Evolutionary conservation across 2,329 filamentous ascomycete species (phyloP).

Genomic region (Penicillium hesseltinei): DNA sequence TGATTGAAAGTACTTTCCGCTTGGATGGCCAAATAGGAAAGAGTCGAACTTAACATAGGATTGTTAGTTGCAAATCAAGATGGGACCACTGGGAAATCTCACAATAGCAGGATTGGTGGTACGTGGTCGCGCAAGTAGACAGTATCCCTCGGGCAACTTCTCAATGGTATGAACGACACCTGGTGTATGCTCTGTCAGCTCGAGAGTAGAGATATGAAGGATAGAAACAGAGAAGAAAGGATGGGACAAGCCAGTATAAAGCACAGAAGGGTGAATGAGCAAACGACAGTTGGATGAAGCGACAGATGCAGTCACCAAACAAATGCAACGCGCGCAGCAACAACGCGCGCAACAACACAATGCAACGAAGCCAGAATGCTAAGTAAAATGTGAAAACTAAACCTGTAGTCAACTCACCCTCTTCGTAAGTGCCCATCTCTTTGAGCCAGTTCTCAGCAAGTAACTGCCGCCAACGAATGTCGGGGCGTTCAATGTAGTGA

Average conservation of each 20-base stretch:
- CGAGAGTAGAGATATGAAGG: background rate
- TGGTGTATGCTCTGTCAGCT: slow-evolving; percentile 17
- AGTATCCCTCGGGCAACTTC: slow-evolving; percentile 55
- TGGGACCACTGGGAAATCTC: slow-evolving; percentile 13
- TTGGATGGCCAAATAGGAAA: slow-evolving; percentile 59
- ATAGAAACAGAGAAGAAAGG: background rate
- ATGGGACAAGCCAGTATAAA: background rate
- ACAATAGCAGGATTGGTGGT: slow-evolving; percentile 35
- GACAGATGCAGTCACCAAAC: background rate
- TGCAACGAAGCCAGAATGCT: background rate
- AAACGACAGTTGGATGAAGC: background rate
- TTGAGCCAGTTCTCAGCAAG: slow-evolving; percentile 51
- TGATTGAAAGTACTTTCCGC: slow-evolving; percentile 52
- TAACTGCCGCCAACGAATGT: slow-evolving; percentile 48
- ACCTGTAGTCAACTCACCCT: slow-evolving; percentile 30
- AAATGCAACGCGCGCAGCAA: background rate
- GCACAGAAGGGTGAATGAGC: background rate
- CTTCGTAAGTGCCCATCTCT: slow-evolving; percentile 37
- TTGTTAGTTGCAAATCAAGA: background rate
- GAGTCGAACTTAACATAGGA: slow-evolving; percentile 46
- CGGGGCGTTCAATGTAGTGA: slow-evolving; percentile 27
- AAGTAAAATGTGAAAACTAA: background rate
- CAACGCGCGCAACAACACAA: background rate
- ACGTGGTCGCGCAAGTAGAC: slow-evolving; percentile 51
- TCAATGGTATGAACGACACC: slow-evolving; percentile 53